phyloP scores from a whole-genome alignment of 2,329 filamentous ascomycete genomes.

The Aspergillus calidoustus region DNA sequence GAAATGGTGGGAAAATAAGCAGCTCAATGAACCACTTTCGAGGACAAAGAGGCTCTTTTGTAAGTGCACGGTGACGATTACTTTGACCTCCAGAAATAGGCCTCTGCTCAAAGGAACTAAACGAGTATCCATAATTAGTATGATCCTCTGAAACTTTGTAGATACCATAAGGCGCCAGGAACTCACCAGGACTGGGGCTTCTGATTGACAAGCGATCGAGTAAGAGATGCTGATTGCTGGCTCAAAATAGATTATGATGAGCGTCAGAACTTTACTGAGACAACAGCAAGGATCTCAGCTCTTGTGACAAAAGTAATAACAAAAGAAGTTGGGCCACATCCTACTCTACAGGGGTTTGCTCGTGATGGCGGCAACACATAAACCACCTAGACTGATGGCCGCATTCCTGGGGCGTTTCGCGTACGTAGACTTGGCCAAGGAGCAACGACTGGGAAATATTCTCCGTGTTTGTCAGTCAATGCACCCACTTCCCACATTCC shows the following conservation, averaged over 20 bases:
- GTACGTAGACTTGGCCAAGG: slow-evolving; percentile 7
- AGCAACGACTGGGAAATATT: neutral
- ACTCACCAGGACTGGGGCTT: slow-evolving; percentile 1
- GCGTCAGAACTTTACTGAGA: slow-evolving; percentile 5
- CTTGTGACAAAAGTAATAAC: neutral
- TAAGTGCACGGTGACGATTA: slow-evolving; percentile 2
- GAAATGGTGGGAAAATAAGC: neutral
- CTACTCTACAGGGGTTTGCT: slow-evolving; percentile 2
- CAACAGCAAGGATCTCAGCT: neutral
- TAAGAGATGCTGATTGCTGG: neutral
- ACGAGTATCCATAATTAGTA: neutral
- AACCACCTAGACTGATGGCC: slow-evolving; percentile 9
- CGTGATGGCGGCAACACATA: slow-evolving; percentile 21
- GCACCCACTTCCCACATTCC: neutral
- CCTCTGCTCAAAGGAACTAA: neutral
- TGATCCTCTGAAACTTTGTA: neutral
- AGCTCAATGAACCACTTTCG: neutral
- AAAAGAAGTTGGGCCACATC: neutral
- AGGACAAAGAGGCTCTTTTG: slow-evolving; percentile 1
- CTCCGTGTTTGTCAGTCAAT: neutral
- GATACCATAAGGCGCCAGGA: neutral
- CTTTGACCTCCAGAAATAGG: slow-evolving; percentile 3
- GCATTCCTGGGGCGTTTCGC: slow-evolving; percentile 28
- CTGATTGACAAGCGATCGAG: neutral
- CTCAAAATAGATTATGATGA: slow-evolving; percentile 7